Base-by-base conservation (phyloP, 352 stramenopile genomes). In the Blastocystis sp. region DNA sequence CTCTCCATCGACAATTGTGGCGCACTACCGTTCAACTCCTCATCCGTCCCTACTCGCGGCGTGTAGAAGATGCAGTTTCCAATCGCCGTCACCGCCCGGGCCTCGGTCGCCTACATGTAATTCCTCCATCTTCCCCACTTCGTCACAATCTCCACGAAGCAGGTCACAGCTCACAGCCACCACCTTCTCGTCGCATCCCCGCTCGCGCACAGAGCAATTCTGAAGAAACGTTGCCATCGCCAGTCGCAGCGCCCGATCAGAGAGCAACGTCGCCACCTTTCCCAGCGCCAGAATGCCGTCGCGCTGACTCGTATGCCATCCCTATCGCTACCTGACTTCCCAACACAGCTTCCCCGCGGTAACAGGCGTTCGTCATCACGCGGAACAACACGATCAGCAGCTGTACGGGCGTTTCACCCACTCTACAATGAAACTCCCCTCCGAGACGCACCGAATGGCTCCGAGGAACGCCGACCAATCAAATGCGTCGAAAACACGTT, bases 161-260 rank as follows among this genome's bases (percentile, higher is more conserved):
- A 81, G 11, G 40, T 81, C 69, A 29, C 69, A 81, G 14, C 69
- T 57, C 69, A 81, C 69, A 11, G 69, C 48, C 29, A 64, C 53
- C 9, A 81, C 36, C 0, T 34, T 64, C 29, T 64, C 48, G n/a
- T n/a, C n/a, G n/a, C n/a, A n/a, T n/a, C 8, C 14, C 27, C 46
- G 24, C 34, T 40, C n/a, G 3, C 0, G 36, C 36, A 6, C 14
- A 38, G n/a, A 65, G 34, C 16, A 64, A 51, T 81, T 81, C 8
- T 63, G 27, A 1, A 81, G 42, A 61, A 81, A 81, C 6, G 69
- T 32, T 8, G 21, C 24, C 9, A 81, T 34, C 36, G 69, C 42
- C 40, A 63, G 69, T 3, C 24, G n/a, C 21, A 81, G 16, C 36
- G 38, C 21, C 18, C 42, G 32, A 44, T 81, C 40, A 24, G 61